Evolutionary conservation across 805 yeast species (phyloP).

Genomic region (Yarrowia yakushimensis): DNA sequence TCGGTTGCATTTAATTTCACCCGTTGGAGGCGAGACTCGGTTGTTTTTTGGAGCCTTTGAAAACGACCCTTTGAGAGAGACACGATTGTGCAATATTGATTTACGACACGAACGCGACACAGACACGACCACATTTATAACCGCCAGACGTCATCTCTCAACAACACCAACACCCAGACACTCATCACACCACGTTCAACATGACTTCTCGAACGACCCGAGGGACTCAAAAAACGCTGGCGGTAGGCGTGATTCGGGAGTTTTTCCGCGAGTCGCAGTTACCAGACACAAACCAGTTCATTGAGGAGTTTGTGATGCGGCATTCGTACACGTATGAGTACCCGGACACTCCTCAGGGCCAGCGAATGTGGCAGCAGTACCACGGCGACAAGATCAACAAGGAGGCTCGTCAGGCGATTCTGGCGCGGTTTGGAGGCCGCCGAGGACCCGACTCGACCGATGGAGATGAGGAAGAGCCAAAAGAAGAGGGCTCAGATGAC

Average conservation of each 20-base stretch:
- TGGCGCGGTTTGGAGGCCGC: slow-evolving; percentile 13
- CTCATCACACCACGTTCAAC: not conserved
- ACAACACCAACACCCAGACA: not conserved
- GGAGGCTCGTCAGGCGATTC: slow-evolving; percentile 8
- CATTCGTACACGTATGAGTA: slow-evolving; percentile 17
- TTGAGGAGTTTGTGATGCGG: slow-evolving; percentile 8
- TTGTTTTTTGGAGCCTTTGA: too few species aligned
- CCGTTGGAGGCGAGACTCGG: not conserved
- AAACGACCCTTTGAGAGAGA: too few species aligned
- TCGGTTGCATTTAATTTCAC: slow-evolving; percentile 17
- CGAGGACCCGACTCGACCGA: too few species aligned
- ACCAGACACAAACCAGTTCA: slow-evolving; percentile 4
- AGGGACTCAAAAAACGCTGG: not conserved
- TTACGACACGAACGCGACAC: too few species aligned
- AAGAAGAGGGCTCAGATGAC: too few species aligned
- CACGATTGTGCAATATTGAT: too few species aligned
- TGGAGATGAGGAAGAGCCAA: too few species aligned
- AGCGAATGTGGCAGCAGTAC: slow-evolving; percentile 9
- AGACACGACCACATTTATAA: too few species aligned
- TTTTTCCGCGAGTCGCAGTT: not conserved
- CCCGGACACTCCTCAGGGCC: slow-evolving; percentile 16
- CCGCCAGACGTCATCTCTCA: too few species aligned
- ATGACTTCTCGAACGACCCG: not conserved
- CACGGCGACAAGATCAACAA: slow-evolving; percentile 12
- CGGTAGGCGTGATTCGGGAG: slow-evolving; percentile 5